A percentile compares a stretch with the other conserved stretches of the same genome.
Evolutionary conservation across 2,329 filamentous ascomycete genomes (phyloP).

Genomic region (Karstenula rhodostoma): DNA sequence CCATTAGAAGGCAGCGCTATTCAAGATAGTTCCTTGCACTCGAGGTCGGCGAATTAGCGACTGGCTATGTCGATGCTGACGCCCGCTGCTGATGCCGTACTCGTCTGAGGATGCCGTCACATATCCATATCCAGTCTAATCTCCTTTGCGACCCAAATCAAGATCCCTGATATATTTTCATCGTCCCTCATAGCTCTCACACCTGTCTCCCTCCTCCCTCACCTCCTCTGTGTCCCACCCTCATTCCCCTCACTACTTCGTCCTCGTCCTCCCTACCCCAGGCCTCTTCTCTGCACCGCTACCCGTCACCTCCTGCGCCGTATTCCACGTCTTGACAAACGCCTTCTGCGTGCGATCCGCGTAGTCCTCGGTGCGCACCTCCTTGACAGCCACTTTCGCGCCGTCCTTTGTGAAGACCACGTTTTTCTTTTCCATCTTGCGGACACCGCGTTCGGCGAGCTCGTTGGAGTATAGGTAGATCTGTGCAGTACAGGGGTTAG

Average conservation of each 20-base stretch:
- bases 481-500: conserved; percentile 26
- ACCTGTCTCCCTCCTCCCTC: not conserved
- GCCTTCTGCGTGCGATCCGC: conserved; percentile 75
- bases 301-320: conserved; percentile 27
- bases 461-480: conserved; percentile 73
- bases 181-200: not conserved
- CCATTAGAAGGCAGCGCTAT: too few species aligned
- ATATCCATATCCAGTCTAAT: too few species aligned
- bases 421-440: conserved; percentile 79
- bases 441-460: conserved; percentile 70
- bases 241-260: conserved; percentile 13
- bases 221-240: not conserved
- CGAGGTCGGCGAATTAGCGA: too few species aligned
- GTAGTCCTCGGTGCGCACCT: conserved; percentile 73
- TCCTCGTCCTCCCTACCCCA: conserved; percentile 9
- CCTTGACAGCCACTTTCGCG: conserved; percentile 74
- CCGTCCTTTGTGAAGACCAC: conserved; percentile 79
- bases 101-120: too few species aligned
- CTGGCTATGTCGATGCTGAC: too few species aligned
- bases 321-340: conserved; percentile 61
- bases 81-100: too few species aligned
- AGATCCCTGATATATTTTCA: too few species aligned
- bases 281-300: not conserved
- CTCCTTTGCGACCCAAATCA: too few species aligned
- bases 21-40: too few species aligned